Evolutionary conservation across 176 grass and related monocot genomes (phyloP), one percentile per base, ranked within the genome.

Genomic region (Carex kokanica): DNA sequence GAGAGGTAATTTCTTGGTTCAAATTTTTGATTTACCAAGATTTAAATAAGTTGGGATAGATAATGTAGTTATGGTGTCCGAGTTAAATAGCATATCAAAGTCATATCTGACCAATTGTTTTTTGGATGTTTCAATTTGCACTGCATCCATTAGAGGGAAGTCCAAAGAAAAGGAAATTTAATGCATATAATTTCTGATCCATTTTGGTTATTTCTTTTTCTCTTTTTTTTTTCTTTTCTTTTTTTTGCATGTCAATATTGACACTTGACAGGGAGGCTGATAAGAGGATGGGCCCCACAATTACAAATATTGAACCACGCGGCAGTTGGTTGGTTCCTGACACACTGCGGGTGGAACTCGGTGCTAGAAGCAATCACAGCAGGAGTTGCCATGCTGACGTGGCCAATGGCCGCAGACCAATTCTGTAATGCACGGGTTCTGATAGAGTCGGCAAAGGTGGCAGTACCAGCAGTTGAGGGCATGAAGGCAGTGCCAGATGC

Each of bases 281-380:
- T 92, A 24, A 73, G 74, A 40, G 86, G 90, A 69, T 94, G 91
- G 94, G 91, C 90, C 13, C 91, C 88, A n/a, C 90, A 97, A 84
- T 86, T 92, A 83, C 88, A 83, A 0, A 78, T 65, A 52, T 86
- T 97, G 88, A 84, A 86, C 21, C 90, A 97, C 65, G 3, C 24
- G 59, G 86, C 92, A 38, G 86, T 97, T 23, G 88, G 88, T 60
- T 87, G 85, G 92, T 94, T 92, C 85, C 1, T 94, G 71, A 89
- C 82, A 13, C 89, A 91, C 84, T 93, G 91, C 53, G 91, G 91
- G 6, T 93, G 88, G 91, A 93, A 93, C 81, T 93, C 88, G 51
- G 83, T 88, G 74, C 84, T 90, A 59, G 88, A 93, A 83, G 81
- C 92, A 16, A 86, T 83, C 36, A 56, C 90, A 2, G 90, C 90